Base-by-base conservation (phyloP, 164 flowering plant genomes). In the Dillenia turbinata region DNA sequence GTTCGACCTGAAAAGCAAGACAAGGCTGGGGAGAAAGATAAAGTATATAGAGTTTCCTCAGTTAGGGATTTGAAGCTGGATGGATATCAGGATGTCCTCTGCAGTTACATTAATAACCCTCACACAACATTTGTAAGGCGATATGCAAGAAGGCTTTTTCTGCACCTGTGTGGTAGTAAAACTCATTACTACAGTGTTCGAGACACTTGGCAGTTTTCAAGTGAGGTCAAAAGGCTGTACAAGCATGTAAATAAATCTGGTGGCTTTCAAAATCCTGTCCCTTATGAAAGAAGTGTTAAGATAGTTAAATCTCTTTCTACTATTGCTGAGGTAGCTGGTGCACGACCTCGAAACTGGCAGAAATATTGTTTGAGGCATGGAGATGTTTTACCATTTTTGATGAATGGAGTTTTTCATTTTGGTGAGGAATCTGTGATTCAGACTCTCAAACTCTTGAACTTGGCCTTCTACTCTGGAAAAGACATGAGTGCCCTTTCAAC, bases 261-360 rank as follows among this genome's bases (percentile, higher is more conserved):
- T 71, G 94, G 96, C 17, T 79, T 92, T 73, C 88, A 88, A 64
- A 89, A 79, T 73, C 71, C 89, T 50, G 66, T 84, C 33, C 68
- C 95, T 12, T 95, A 92, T 75, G 97, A 95, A 72, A 90, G 97
- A 72, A 87, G 96, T 72, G 96, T 92, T 12, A 95, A 95, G 71
- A 81, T 95, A 43, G 94, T 95, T 24, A 95, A 88, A 78, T 92
- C 90, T 67, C 75, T 95, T 57, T 78, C 91, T 49, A 83, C 88
- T 24, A 85, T 95, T 77, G 85, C 90, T 63, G 99, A 95, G 74
- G 94, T 95, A 51, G 92, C 99, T 60, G 77, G 87, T 55, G 82
- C 97, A 22, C 79, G 99, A 63, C 99, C 97, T 66, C 80, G 96
- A 56, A 95, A 95, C 77, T 95, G 99, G 99, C 99, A 95, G 75